These are phyloP conservation scores for Orobanche coerulescens DNA, from an alignment of 257 asterid genomes.

Conservation along the genomic window DNA sequence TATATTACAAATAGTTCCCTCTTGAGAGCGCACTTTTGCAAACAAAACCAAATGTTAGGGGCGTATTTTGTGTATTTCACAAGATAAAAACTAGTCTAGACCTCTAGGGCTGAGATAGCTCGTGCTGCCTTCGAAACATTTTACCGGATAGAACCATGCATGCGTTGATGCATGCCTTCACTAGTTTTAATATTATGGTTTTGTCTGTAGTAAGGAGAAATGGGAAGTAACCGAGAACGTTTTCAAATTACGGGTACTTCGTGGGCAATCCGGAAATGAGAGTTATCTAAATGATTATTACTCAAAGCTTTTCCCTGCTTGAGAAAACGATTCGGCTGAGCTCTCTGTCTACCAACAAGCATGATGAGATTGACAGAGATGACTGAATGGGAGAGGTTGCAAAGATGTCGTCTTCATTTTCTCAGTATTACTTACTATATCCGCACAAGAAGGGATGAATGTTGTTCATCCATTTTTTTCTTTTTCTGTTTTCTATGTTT, in stretches of 20 bases:
- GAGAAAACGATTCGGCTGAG: conserved; percentile 16
- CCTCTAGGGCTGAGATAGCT: no score
- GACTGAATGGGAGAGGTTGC: neutral
- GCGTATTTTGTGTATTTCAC: no score
- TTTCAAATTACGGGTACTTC: neutral
- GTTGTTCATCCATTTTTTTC: neutral
- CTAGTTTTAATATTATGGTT: neutral
- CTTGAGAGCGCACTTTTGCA: no score
- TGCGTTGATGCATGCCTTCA: neutral
- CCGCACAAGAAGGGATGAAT: neutral
- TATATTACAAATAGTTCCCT: no score
- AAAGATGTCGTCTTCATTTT: neutral
- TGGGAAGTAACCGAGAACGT: conserved; percentile 25
- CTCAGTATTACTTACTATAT: neutral
- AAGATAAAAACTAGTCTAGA: no score
- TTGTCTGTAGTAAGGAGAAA: conserved; percentile 30
- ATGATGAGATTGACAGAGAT: no score
- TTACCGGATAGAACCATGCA: neutral
- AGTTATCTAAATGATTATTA: conserved; percentile 17
- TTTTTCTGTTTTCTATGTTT: neutral
- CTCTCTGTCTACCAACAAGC: conserved; percentile 17
- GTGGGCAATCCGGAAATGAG: neutral
- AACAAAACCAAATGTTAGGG: no score
- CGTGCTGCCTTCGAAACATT: no score
- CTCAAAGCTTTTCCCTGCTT: neutral